phyloP scores from a whole-genome alignment of 208 protist genomes.

The Trypanosoma platydactyli region DNA sequence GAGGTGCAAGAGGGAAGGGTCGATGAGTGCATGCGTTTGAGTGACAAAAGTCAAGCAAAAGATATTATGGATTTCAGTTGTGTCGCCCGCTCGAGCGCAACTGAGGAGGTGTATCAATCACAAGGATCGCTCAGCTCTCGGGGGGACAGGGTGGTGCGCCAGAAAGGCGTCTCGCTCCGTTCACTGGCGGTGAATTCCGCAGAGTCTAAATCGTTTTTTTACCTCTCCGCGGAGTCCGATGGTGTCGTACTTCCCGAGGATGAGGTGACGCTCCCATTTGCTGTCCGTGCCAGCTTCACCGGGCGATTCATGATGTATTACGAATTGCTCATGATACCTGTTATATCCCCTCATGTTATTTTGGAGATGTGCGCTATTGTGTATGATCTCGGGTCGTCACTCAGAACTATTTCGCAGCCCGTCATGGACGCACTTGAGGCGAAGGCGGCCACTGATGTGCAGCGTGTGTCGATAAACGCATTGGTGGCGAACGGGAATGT shows the following conservation, averaged over 20 bases:
- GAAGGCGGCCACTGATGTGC: slow-evolving; percentile 40
- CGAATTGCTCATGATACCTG: slow-evolving; percentile 82
- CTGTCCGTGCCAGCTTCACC: slow-evolving; percentile 48
- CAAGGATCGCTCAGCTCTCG: no score
- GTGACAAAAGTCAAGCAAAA: no score
- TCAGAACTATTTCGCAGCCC: slow-evolving; percentile 23
- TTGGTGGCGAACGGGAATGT: slow-evolving; percentile 26
- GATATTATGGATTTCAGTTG: background rate
- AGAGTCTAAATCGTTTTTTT: slow-evolving; percentile 46
- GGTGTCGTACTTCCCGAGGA: slow-evolving; percentile 75
- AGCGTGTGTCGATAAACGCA: slow-evolving; percentile 47
- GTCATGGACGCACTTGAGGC: slow-evolving; percentile 35
- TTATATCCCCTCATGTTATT: slow-evolving; percentile 52
- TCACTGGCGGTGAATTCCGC: slow-evolving; percentile 38
- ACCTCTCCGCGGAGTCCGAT: slow-evolving; percentile 60
- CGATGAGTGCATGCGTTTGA: background rate
- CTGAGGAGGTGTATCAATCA: background rate
- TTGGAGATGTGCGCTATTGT: slow-evolving; percentile 64
- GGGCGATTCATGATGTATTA: slow-evolving; percentile 62
- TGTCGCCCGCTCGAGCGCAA: background rate
- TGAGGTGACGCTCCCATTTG: slow-evolving; percentile 57
- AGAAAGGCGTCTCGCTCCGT: slow-evolving; percentile 31
- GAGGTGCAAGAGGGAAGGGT: background rate
- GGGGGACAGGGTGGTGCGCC: no score
- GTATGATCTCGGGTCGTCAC: slow-evolving; percentile 15